Percentiles rank a stretch among this genome's conserved stretches.
phyloP scores from a whole-genome alignment of 2,329 filamentous ascomycete species.

The Ascocoryne sarcoides region DNA sequence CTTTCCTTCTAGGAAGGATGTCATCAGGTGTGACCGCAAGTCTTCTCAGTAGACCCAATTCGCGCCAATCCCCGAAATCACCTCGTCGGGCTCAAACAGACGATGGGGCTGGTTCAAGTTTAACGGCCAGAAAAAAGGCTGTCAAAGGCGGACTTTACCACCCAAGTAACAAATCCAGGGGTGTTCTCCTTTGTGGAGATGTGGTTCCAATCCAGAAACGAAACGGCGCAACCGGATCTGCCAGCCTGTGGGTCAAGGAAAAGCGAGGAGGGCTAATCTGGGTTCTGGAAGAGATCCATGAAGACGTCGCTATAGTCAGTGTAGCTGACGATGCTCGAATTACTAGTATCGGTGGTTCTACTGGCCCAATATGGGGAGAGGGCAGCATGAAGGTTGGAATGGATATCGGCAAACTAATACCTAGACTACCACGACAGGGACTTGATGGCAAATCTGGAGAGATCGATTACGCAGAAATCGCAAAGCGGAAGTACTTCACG shows the following conservation, averaged over 20 bases:
- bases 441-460: constrained; percentile 62
- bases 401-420: constrained; percentile 70
- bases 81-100: constrained; percentile 54
- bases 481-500: constrained; percentile 70
- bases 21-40: constrained; percentile 71
- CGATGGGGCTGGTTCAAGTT: constrained; percentile 44
- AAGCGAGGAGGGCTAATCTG: constrained; percentile 90
- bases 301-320: constrained; percentile 73
- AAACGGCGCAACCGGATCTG: constrained; percentile 83
- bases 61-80: constrained; percentile 42
- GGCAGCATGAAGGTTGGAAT: constrained; percentile 57
- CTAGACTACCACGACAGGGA: constrained; percentile 69
- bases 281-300: constrained; percentile 96
- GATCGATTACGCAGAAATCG: constrained; percentile 69
- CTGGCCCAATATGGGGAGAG: constrained; percentile 78
- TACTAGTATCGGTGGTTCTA: constrained; percentile 61
- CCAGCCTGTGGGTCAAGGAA: constrained; percentile 97
- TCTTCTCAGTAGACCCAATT: constrained; percentile 65
- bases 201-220: constrained; percentile 97
- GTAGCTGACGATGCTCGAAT: constrained; percentile 73
- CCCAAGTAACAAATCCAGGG: constrained; percentile 67
- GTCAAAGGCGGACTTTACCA: constrained; percentile 47
- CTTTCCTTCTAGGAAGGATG: constrained; percentile 62
- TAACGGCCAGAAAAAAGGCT: constrained; percentile 32
- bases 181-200: constrained; percentile 88